Percentiles rank a stretch among this genome's conserved stretches.
phyloP scores from a whole-genome alignment of 129 eudicot genomes.

The Helichrysum umbraculigerum region DNA sequence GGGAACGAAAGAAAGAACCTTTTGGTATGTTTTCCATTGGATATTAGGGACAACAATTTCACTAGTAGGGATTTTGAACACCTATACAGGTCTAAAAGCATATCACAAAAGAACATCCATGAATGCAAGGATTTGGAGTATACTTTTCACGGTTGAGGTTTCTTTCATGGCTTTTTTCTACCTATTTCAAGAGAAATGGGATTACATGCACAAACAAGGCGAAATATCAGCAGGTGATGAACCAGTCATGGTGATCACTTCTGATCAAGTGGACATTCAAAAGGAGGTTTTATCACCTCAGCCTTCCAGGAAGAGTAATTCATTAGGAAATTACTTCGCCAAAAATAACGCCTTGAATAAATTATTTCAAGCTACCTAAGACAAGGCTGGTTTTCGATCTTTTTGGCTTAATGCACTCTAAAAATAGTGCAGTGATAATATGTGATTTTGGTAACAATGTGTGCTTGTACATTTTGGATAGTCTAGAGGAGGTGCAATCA shows the following conservation, averaged over 20 bases:
- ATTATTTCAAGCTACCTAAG: slow-evolving; percentile 52
- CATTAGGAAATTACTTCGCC: slow-evolving; percentile 63
- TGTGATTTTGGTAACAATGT: slow-evolving; percentile 14
- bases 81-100: slow-evolving; percentile 66
- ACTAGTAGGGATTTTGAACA: slow-evolving; percentile 57
- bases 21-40: slow-evolving; percentile 72
- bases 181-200: slow-evolving; percentile 80
- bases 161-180: slow-evolving; percentile 61
- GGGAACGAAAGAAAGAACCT: slow-evolving; percentile 51
- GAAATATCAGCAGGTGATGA: slow-evolving; percentile 25
- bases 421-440: background rate
- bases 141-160: slow-evolving; percentile 62
- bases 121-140: slow-evolving; percentile 52
- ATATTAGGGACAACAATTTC: slow-evolving; percentile 53
- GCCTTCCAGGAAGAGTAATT: slow-evolving; percentile 59
- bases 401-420: background rate
- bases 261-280: slow-evolving; percentile 38
- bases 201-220: slow-evolving; percentile 59
- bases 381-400: background rate
- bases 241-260: slow-evolving; percentile 25
- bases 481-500: background rate
- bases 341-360: slow-evolving; percentile 61
- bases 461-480: slow-evolving; percentile 19
- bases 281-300: slow-evolving; percentile 38
- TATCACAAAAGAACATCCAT: slow-evolving; percentile 61